Conservation (phyloP, 768 basidiomycete species). For the Phaffia australis region DNA sequence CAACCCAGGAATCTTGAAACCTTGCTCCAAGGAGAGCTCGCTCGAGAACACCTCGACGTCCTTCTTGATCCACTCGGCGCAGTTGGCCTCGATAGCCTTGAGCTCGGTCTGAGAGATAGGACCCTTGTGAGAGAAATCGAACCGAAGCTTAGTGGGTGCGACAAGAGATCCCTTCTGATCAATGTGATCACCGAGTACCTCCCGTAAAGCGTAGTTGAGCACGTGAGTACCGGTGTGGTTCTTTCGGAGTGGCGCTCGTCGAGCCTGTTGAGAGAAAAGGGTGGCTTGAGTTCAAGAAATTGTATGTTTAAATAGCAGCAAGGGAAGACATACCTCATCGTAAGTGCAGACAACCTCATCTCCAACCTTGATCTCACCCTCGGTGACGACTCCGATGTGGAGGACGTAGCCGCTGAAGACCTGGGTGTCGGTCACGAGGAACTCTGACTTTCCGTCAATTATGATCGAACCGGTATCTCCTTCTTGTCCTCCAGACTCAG, state of each 20-base stretch:
- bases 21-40: slow-evolving; percentile 65
- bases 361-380: slow-evolving; percentile 67
- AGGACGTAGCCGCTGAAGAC: slow-evolving; percentile 90
- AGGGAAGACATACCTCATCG: slow-evolving; percentile 59
- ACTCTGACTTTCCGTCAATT: slow-evolving; percentile 81
- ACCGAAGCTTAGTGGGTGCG: slow-evolving; percentile 86
- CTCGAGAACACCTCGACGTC: slow-evolving; percentile 83
- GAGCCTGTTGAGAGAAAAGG: slow-evolving; percentile 46
- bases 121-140: slow-evolving; percentile 96
- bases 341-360: slow-evolving; percentile 80
- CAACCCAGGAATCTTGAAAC: slow-evolving; percentile 80
- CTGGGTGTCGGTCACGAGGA: slow-evolving; percentile 87
- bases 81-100: slow-evolving; percentile 67
- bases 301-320: not conserved
- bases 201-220: slow-evolving; percentile 84
- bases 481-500: slow-evolving; percentile 95
- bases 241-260: slow-evolving; percentile 89
- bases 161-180: slow-evolving; percentile 98
- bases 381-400: slow-evolving; percentile 81
- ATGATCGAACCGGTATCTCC: slow-evolving; percentile 91
- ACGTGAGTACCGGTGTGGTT: slow-evolving; percentile 99
- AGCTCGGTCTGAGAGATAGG: slow-evolving; percentile 68
- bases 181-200: slow-evolving; percentile 90
- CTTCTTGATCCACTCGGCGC: slow-evolving; percentile 76
- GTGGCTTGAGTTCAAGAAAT: not conserved